Conservation (phyloP, 1,284 basidiomycete species). For the Pulchroboletus neoregius region DNA sequence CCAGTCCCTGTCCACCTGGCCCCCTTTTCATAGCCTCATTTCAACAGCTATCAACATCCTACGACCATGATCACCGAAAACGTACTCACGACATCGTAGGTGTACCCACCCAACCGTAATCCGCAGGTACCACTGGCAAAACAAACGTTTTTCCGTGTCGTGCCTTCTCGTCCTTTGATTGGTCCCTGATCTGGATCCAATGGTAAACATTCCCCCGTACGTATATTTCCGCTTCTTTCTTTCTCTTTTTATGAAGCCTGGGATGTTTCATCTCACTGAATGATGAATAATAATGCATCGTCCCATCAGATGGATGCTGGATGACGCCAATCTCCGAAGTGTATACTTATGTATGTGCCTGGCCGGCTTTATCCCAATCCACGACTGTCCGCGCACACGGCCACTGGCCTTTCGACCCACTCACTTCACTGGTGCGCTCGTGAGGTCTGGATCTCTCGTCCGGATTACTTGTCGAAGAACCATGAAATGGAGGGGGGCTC, state of each 20-base stretch:
- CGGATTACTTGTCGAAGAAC: neutral
- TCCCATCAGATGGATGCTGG: too few species aligned
- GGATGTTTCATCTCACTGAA: neutral
- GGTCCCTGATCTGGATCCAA: neutral
- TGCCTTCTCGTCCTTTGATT: neutral
- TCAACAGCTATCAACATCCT: neutral
- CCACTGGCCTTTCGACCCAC: neutral
- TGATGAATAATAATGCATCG: neutral
- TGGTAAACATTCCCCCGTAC: neutral
- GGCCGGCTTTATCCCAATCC: too few species aligned
- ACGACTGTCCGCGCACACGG: neutral
- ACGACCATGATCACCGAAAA: neutral
- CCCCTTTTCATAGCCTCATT: constrained; percentile 2
- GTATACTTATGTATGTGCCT: too few species aligned
- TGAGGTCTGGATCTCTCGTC: neutral
- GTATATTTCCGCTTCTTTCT: neutral
- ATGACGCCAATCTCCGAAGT: too few species aligned
- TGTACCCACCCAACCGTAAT: neutral
- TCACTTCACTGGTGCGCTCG: neutral
- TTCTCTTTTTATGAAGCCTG: too few species aligned
- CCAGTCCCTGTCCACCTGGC: neutral
- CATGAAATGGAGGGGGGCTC: neutral
- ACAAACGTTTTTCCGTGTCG: neutral
- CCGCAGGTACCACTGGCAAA: neutral
- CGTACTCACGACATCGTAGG: neutral